phyloP scores from a whole-genome alignment of 257 asterid genomes.

The Fraxinus cuspidata region DNA sequence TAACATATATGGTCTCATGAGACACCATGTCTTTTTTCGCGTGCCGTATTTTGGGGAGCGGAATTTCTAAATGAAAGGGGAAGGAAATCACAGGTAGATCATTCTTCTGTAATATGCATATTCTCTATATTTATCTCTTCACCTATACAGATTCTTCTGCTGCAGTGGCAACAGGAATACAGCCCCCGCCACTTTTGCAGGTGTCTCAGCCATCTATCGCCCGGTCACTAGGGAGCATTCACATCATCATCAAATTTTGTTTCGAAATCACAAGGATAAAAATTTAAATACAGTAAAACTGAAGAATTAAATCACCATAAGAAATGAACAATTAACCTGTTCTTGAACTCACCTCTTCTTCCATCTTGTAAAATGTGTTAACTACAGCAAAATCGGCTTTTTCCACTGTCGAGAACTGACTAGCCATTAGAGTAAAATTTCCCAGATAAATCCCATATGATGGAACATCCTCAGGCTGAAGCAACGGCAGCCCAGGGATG shows the following conservation, averaged over 20 bases:
- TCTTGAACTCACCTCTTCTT: slow-evolving; percentile 42
- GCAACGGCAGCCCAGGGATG: slow-evolving; percentile 65
- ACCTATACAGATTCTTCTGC: neutral
- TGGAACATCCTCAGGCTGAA: slow-evolving; percentile 61
- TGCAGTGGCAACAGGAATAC: neutral
- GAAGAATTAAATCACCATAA: neutral
- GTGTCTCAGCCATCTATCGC: neutral
- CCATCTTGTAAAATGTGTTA: slow-evolving; percentile 68
- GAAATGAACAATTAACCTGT: neutral
- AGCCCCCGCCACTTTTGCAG: too few relatives aligned
- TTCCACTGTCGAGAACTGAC: slow-evolving; percentile 55
- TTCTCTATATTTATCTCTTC: neutral
- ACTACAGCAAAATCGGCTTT: slow-evolving; percentile 73
- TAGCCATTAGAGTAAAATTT: slow-evolving; percentile 53
- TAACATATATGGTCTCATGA: neutral
- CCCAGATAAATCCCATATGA: slow-evolving; percentile 70
- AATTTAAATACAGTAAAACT: neutral
- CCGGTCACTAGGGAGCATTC: too few relatives aligned
- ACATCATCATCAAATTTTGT: neutral
- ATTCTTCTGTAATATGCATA: too few relatives aligned
- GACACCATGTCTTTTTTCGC: neutral
- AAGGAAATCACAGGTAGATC: neutral
- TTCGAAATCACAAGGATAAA: neutral
- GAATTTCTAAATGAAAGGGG: neutral
- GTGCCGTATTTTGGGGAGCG: neutral